Conservation (phyloP, 208 protist genomes). For the Wallacemonas sp. region DNA sequence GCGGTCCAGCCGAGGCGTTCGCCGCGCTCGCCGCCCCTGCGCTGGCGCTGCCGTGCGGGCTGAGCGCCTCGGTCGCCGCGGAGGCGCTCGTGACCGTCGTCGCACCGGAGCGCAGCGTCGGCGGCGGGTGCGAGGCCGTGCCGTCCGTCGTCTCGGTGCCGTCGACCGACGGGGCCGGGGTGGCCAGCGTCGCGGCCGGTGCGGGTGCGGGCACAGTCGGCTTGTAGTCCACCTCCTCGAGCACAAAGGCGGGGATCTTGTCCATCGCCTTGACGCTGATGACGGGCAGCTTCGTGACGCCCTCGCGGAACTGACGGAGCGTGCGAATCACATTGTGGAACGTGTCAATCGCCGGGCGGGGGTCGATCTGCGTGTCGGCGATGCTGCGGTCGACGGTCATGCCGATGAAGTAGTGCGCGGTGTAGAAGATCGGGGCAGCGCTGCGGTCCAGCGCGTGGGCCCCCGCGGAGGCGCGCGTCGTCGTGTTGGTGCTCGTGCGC, state of each 20-base stretch:
- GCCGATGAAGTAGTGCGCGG: slow-evolving; percentile 85
- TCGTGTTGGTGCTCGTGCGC: slow-evolving; percentile 17
- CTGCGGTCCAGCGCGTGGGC: slow-evolving; percentile 1
- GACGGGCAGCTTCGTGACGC: slow-evolving; percentile 69
- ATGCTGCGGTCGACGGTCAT: slow-evolving; percentile 73
- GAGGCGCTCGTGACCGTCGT: slow-evolving; percentile 12
- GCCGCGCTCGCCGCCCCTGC: neutral
- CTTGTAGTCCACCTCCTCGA: slow-evolving; percentile 61
- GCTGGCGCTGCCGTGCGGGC: neutral
- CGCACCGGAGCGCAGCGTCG: neutral
- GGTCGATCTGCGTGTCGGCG: slow-evolving; percentile 56
- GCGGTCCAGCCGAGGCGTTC: neutral
- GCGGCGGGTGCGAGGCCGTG: neutral
- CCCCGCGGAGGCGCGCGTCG: slow-evolving; percentile 10
- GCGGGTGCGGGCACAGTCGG: slow-evolving; percentile 22
- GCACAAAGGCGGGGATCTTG: slow-evolving; percentile 75
- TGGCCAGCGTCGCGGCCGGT: neutral
- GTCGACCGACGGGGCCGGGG: too few species aligned
- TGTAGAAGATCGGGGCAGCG: slow-evolving; percentile 26
- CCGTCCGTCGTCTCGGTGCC: neutral
- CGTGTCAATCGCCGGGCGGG: slow-evolving; percentile 60
- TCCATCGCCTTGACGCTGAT: slow-evolving; percentile 67
- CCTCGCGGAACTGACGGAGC: slow-evolving; percentile 74
- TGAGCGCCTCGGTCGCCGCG: slow-evolving; percentile 1
- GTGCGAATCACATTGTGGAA: slow-evolving; percentile 73